These are phyloP conservation scores for Nakazawaea wickerhamii DNA, from an alignment of 805 yeast genomes.

Conservation along the genomic window DNA sequence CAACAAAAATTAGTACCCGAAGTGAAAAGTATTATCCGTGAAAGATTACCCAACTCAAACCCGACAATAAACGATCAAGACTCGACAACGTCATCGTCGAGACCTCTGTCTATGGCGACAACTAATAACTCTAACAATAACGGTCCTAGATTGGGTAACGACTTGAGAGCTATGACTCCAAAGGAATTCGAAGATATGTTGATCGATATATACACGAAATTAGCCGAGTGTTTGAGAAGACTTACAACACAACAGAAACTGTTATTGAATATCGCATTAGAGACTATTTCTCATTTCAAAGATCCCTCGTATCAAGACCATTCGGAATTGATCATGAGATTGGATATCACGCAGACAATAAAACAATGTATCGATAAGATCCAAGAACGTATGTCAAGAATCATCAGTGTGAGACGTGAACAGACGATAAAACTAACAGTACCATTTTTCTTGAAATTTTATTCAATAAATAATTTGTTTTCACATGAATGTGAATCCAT, in stretches of 20 bases:
- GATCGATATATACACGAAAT: constrained; percentile 48
- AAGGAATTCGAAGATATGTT: constrained; percentile 73
- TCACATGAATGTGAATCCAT: constrained; percentile 79
- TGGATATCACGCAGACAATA: constrained; percentile 65
- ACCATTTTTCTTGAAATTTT: constrained; percentile 61
- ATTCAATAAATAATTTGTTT: constrained; percentile 61
- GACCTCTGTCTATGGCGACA: constrained; percentile 4
- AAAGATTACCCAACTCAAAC: constrained; percentile 50
- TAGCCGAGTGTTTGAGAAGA: constrained; percentile 70
- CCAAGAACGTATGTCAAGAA: constrained; percentile 72
- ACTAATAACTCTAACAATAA: constrained; percentile 20
- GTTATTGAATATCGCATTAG: constrained; percentile 64
- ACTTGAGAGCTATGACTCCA: constrained; percentile 63
- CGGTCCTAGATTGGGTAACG: constrained; percentile 22
- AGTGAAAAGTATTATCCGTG: constrained; percentile 65
- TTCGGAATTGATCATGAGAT: constrained; percentile 42
- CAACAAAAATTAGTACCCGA: constrained; percentile 67
- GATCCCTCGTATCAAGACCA: constrained; percentile 20
- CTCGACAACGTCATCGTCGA: constrained; percentile 16
- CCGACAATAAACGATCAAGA: constrained; percentile 22
- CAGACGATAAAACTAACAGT: constrained; percentile 53
- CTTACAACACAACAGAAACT: constrained; percentile 75
- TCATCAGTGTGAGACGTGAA: constrained; percentile 72
- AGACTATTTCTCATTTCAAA: constrained; percentile 25
- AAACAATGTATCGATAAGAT: constrained; percentile 63